phyloP scores from a whole-genome alignment of 2,329 filamentous ascomycete species.

The Colletotrichum phormii region DNA sequence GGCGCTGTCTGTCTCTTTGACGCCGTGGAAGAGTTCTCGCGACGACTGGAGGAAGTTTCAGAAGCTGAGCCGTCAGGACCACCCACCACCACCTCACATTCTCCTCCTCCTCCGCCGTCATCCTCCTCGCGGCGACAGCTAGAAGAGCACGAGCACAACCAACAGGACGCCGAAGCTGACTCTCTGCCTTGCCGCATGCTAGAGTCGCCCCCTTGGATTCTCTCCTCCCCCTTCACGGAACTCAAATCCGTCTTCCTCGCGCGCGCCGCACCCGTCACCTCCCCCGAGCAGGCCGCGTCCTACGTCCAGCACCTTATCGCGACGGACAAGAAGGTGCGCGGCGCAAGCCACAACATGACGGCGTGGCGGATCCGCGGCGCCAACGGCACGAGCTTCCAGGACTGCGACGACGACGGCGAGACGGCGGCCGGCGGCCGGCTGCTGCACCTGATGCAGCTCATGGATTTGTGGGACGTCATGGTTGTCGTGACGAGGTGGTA shows the following conservation, averaged over 20 bases:
- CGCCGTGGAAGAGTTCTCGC: constrained; percentile 78
- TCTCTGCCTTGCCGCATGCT: not conserved
- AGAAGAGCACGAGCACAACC: constrained; percentile 37
- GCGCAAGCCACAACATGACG: constrained; percentile 94
- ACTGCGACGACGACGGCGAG: constrained; percentile 97
- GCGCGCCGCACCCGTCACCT: constrained; percentile 76
- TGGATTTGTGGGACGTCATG: constrained; percentile 93
- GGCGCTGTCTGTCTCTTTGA: constrained; percentile 91
- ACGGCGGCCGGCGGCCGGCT: constrained; percentile 88
- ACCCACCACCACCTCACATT: not conserved
- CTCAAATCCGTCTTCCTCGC: constrained; percentile 91
- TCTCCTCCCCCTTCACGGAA: constrained; percentile 81
- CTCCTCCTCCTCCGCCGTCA: no score
- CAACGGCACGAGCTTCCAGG: constrained; percentile 74
- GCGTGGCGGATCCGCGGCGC: constrained; percentile 84
- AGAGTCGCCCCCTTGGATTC: constrained; percentile 69
- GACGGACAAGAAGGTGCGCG: constrained; percentile 85
- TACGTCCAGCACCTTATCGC: constrained; percentile 82
- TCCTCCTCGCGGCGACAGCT: no score
- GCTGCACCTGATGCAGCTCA: constrained; percentile 91
- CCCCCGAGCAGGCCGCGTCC: constrained; percentile 75
- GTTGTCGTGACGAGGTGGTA: constrained; percentile 97
- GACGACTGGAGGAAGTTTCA: constrained; percentile 36
- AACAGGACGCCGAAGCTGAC: constrained; percentile 13
- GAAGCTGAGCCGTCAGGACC: constrained; percentile 23